phyloP scores from a whole-genome alignment of 148 eudicot genomes.

The Rheum nobile region DNA sequence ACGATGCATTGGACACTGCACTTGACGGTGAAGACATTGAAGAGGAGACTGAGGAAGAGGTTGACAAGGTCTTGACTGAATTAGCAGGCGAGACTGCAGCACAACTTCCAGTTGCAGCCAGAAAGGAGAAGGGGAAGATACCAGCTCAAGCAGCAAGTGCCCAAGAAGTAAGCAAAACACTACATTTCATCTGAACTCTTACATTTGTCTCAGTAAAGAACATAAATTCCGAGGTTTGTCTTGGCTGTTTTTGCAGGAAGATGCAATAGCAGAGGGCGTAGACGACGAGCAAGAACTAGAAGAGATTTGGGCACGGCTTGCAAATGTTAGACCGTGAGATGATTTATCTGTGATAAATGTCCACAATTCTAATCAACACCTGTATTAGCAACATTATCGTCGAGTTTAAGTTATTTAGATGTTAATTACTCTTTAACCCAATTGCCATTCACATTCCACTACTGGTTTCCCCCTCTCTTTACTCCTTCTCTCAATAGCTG shows the following conservation, averaged over 20 bases:
- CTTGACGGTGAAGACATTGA: constrained; percentile 89
- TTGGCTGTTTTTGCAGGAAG: constrained; percentile 35
- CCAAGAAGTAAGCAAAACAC: constrained; percentile 20
- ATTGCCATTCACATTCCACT: too few relatives aligned
- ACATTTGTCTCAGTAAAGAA: neutral
- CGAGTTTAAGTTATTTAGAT: neutral
- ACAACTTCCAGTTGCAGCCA: constrained; percentile 72
- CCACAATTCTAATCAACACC: neutral
- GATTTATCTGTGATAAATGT: neutral
- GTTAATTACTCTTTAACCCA: too few relatives aligned
- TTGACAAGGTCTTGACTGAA: constrained; percentile 80
- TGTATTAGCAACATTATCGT: neutral
- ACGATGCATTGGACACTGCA: constrained; percentile 69
- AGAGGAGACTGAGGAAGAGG: constrained; percentile 94
- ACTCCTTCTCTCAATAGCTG: too few relatives aligned
- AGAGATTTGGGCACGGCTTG: constrained; percentile 84
- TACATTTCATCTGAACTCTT: neutral
- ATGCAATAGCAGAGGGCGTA: constrained; percentile 52
- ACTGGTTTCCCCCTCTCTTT: too few relatives aligned
- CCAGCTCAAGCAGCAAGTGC: constrained; percentile 40
- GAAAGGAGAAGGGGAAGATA: constrained; percentile 65
- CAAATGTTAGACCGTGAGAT: constrained; percentile 66
- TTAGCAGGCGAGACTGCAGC: constrained; percentile 96
- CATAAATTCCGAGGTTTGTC: neutral
- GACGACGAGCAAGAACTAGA: constrained; percentile 93